phyloP scores from a whole-genome alignment of 1,139 yeast genomes.

The Hyphopichia buzzinii region DNA sequence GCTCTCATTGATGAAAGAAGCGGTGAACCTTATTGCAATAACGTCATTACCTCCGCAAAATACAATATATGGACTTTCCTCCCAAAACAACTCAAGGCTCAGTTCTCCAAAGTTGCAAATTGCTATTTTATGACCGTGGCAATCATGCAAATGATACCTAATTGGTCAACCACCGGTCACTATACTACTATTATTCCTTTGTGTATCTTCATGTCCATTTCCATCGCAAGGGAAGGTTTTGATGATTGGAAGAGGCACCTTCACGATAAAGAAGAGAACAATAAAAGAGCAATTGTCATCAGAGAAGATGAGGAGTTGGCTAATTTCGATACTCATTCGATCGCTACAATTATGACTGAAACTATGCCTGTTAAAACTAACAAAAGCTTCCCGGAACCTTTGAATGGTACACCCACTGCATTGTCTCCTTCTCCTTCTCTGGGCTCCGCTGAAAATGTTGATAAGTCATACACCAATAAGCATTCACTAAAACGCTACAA shows the following conservation, averaged over 20 bases:
- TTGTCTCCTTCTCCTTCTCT: constrained; percentile 8
- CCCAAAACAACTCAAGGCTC: constrained; percentile 87
- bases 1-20: constrained; percentile 65
- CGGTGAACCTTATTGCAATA: constrained; percentile 59
- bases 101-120: constrained; percentile 89
- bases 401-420: constrained; percentile 4
- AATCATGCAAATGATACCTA: constrained; percentile 91
- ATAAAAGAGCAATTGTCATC: constrained; percentile 49
- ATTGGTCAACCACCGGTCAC: constrained; percentile 98
- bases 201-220: constrained; percentile 80
- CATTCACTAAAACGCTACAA: constrained; percentile 31
- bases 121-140: constrained; percentile 84
- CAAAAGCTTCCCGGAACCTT: neutral
- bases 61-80: constrained; percentile 78
- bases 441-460: neutral
- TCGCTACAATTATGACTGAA: constrained; percentile 37
- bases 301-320: constrained; percentile 27
- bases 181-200: constrained; percentile 91
- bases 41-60: constrained; percentile 80
- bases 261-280: constrained; percentile 83
- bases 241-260: constrained; percentile 90
- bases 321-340: constrained; percentile 36
- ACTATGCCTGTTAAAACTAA: constrained; percentile 19
- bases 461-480: constrained; percentile 18
- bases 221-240: constrained; percentile 88